Evolutionary conservation across 495 filamentous ascomycete genomes (phyloP), one percentile per base, ranked within the genome.

Genomic region (Aspergillus egyptiacus): DNA sequence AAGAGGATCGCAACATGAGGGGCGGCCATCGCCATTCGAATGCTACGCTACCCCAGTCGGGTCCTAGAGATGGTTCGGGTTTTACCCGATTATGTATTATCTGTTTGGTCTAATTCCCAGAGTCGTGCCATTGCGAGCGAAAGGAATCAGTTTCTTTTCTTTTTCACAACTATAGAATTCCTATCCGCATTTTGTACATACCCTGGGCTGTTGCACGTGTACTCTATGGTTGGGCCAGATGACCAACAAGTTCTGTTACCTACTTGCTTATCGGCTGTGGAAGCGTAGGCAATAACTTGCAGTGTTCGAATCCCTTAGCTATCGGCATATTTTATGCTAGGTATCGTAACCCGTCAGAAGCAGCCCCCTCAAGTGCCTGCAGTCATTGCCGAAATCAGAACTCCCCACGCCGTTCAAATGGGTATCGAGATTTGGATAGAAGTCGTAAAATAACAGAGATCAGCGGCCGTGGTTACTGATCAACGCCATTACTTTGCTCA

Each of bases 101-200:
- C 24, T 74, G 66, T 67, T 72, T 65, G 64, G 67, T 67, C 61
- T 68, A 63, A 68, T 71, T 64, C 66, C 60, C 63, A 66, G 65
- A 68, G 58, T 68, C 64, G 61, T 70, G 61, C 64, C 66, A 67
- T 74, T 71, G 66, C 63, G 60, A 72, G 69, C 66, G 69, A 70
- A 68, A 61, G 64, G 64, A 69, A 69, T 66, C 63, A 61, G 67
- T 63, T 59, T 63, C 61, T 62, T 63, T 66, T 61, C 56, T 63
- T 62, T 63, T 63, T 58, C 57, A 57, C 62, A 58, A 59, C 59
- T 62, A 65, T 74, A 74, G 71, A 74, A 63, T 67, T 70, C 66
- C 61, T 60, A 65, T 65, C 61, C 63, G 61, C 62, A 58, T 69
- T 64, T 66, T 74, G 71, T 74, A 74, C 67, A 74, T 74, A 72